Evolutionary conservation across 2,329 filamentous ascomycete species (phyloP).

Genomic region (Pseudocercospora musae): DNA sequence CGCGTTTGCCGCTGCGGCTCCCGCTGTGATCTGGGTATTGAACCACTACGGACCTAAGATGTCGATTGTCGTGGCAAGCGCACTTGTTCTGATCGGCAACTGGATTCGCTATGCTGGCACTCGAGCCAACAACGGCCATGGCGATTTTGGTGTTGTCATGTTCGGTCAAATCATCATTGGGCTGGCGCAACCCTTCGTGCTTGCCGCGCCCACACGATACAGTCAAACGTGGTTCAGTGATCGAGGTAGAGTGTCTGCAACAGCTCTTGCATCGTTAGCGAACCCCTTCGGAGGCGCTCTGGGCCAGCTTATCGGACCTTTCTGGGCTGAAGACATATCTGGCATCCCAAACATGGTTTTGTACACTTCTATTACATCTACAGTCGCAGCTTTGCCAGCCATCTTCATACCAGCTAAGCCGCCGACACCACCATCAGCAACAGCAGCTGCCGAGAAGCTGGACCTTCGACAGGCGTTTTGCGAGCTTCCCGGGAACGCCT

Average conservation of each 20-base stretch:
- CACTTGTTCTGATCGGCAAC: conserved; percentile 76
- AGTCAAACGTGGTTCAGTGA: conserved; percentile 94
- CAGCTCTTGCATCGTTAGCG: conserved; percentile 76
- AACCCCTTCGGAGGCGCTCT: conserved; percentile 89
- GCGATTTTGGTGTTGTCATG: conserved; percentile 74
- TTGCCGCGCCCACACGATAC: conserved; percentile 84
- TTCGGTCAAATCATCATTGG: conserved; percentile 89
- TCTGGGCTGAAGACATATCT: conserved; percentile 61
- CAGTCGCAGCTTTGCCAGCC: conserved; percentile 66
- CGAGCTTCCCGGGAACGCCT: conserved; percentile 52
- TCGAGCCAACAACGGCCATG: conserved; percentile 50
- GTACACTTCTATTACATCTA: conserved; percentile 43
- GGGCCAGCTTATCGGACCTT: conserved; percentile 80
- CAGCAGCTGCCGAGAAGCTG: conserved; percentile 54
- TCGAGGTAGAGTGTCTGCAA: conserved; percentile 77
- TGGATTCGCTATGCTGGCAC: conserved; percentile 61
- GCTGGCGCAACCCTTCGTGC: conserved; percentile 85
- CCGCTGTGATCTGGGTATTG: conserved; percentile 70
- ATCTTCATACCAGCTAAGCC: conserved; percentile 76
- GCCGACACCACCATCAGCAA: conserved; percentile 72
- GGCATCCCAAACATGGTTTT: conserved; percentile 80
- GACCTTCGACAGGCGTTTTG: conserved; percentile 55
- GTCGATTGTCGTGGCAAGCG: conserved; percentile 69
- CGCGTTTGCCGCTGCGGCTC: conserved; percentile 70
- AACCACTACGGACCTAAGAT: conserved; percentile 73